Evolutionary conservation across 108 stramenopile genomes (phyloP).

Genomic region (Cyclotella cryptica): DNA sequence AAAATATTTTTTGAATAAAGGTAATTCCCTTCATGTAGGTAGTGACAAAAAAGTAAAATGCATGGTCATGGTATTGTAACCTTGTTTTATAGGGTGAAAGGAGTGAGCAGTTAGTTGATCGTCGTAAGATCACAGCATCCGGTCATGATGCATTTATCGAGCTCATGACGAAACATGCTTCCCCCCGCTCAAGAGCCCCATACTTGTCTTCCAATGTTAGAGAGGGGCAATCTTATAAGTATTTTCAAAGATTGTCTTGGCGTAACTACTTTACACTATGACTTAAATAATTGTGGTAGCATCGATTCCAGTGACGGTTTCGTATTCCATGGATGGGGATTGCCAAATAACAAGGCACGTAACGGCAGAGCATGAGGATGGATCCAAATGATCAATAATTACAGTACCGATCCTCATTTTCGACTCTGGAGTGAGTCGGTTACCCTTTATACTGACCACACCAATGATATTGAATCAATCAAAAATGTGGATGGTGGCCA

Average conservation of each 20-base stretch:
- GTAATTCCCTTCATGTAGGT: too few relatives aligned
- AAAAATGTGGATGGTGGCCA: slow-evolving; percentile 5
- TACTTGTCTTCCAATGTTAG: not conserved
- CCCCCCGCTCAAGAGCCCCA: too few relatives aligned
- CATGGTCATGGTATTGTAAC: too few relatives aligned
- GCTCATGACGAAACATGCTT: too few relatives aligned
- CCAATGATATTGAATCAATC: slow-evolving; percentile 2
- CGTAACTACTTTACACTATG: slow-evolving; percentile 18
- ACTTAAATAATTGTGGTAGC: slow-evolving; percentile 5
- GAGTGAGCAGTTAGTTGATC: too few relatives aligned
- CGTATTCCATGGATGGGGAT: not conserved
- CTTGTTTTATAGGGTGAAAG: too few relatives aligned
- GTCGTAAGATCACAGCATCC: too few relatives aligned
- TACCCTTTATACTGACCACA: slow-evolving; percentile 11
- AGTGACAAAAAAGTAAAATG: too few relatives aligned
- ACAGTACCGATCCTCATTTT: slow-evolving; percentile 12
- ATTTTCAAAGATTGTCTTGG: not conserved
- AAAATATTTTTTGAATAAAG: too few relatives aligned
- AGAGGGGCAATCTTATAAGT: not conserved
- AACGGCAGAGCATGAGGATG: slow-evolving; percentile 27
- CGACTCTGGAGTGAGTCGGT: slow-evolving; percentile 21
- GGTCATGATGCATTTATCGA: too few relatives aligned
- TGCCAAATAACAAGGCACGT: slow-evolving; percentile 18
- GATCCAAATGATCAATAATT: slow-evolving; percentile 18
- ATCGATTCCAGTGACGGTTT: slow-evolving; percentile 3